Evolutionary conservation across 2,329 filamentous ascomycete genomes (phyloP).

Genomic region (Cercospora brassicicola): DNA sequence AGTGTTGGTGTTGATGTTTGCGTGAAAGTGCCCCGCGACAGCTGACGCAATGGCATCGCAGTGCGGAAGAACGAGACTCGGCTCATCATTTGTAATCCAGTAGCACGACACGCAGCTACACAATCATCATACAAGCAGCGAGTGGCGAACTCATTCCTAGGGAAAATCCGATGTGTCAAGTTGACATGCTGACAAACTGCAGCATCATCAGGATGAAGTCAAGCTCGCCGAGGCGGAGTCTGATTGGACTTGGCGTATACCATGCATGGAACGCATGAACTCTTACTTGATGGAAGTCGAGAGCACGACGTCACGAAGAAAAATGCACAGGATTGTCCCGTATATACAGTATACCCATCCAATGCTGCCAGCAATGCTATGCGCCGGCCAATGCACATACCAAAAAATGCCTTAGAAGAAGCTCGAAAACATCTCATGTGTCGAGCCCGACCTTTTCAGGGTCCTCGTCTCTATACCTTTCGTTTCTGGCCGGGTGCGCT

Average conservation of each 20-base stretch:
- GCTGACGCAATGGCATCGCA: background rate
- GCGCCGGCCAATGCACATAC: conserved; percentile 1
- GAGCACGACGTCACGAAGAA: background rate
- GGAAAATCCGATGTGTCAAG: background rate
- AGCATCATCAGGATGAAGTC: background rate
- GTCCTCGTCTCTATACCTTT: conserved; percentile 29
- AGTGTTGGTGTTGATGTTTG: background rate
- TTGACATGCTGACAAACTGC: background rate
- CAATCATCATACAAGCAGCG: background rate
- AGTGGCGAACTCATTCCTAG: background rate
- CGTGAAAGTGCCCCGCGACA: background rate
- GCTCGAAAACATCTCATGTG: background rate
- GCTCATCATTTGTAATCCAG: background rate
- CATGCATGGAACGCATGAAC: no score
- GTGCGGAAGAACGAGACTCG: background rate
- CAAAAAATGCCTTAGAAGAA: background rate
- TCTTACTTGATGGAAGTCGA: background rate
- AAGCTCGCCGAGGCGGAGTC: conserved; percentile 4
- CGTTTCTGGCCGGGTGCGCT: conserved; percentile 11
- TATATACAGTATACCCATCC: background rate
- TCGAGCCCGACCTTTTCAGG: conserved; percentile 16
- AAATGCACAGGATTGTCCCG: background rate
- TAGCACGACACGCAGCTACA: background rate
- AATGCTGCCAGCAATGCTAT: conserved; percentile 1
- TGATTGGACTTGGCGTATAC: background rate